Evolutionary conservation across 2,329 filamentous ascomycete genomes (phyloP).

Genomic region (Colletotrichum destructivum): DNA sequence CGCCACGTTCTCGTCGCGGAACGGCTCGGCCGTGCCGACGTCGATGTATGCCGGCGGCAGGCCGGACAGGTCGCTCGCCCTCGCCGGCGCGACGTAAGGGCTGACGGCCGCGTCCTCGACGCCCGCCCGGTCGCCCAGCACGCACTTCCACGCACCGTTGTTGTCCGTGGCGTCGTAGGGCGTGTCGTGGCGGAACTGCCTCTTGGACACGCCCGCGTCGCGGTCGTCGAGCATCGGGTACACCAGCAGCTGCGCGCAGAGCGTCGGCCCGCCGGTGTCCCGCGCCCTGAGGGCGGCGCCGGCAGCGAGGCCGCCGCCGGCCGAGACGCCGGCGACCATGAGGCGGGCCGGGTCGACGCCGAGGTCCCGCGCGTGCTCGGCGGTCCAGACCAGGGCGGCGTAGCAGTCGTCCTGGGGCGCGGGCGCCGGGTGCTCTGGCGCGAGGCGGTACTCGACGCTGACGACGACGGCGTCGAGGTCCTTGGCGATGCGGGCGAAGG

Average conservation of each 20-base stretch:
- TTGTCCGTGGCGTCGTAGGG: conserved; percentile 54
- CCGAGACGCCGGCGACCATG: conserved; percentile 59
- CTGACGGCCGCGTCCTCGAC: conserved; percentile 49
- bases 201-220: conserved; percentile 48
- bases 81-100: conserved; percentile 54
- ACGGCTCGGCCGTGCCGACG: conserved; percentile 53
- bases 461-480: conserved; percentile 50
- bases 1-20: conserved; percentile 54
- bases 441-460: conserved; percentile 63
- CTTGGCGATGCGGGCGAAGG: conserved; percentile 22
- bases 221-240: conserved; percentile 65
- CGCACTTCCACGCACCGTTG: conserved; percentile 57
- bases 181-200: conserved; percentile 46
- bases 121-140: conserved; percentile 55
- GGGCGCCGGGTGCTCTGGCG: conserved; percentile 56
- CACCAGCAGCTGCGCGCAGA: conserved; percentile 58
- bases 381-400: conserved; percentile 54
- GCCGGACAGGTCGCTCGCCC: conserved; percentile 53
- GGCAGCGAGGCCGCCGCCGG: conserved; percentile 59
- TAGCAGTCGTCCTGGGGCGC: conserved; percentile 47
- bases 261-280: conserved; percentile 50
- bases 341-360: conserved; percentile 57
- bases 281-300: conserved; percentile 55
- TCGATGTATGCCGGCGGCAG: conserved; percentile 62
- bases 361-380: conserved; percentile 55